Base-by-base conservation (phyloP, 192 early-diverging fungal genomes). In the Cladochytrium replicatum region DNA sequence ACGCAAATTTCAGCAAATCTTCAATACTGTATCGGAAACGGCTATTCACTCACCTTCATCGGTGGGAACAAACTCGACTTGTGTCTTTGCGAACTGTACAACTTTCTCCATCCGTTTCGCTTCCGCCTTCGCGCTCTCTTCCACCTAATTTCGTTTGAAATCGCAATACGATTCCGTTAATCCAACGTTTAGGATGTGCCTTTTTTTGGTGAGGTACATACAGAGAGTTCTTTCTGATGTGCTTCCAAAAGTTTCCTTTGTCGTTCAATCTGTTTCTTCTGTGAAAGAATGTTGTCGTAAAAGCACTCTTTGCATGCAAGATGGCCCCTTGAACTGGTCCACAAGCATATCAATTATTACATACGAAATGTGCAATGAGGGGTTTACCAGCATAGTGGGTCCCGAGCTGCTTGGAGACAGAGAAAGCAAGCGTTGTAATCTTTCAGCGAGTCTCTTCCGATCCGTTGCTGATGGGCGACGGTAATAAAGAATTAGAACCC, bases 291-390 rank as follows among this genome's bases (percentile, higher is more conserved):
- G 34, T 78, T 83, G 50, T 86, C 80, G 50, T 85, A 81, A 28
- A 85, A 82, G 57, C 93, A 97, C 48, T 94, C 93, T 31, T 77
- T 81, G 64, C 92, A 96, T 0, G 82, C 70, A n/a, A 93, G 57
- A 61, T 96, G 92, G 1, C 89, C 92, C 30, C 53, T 60, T 22
- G 48, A n/a, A 48, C 66, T 66, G 9, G 21, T 8, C 15, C 19
- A 52, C 28, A 32, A 56, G 17, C 38, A 31, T 62, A 24, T 15
- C 28, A 23, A 29, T 53, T 26, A 48, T 24, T 19, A 9, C 37
- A 24, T 11, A 9, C 32, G 17, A 56, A n/a, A 64, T 21, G 55
- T 21, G 2, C 37, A 61, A 34, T 4, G 4, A 0, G 63, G 37
- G 30, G 19, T 58, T 45, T 54, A 76, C 67, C 87, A 88, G 44